Evolutionary conservation across 139 green algal genomes (phyloP), one percentile per base, ranked within the genome.

Genomic region (Closterium sp.): DNA sequence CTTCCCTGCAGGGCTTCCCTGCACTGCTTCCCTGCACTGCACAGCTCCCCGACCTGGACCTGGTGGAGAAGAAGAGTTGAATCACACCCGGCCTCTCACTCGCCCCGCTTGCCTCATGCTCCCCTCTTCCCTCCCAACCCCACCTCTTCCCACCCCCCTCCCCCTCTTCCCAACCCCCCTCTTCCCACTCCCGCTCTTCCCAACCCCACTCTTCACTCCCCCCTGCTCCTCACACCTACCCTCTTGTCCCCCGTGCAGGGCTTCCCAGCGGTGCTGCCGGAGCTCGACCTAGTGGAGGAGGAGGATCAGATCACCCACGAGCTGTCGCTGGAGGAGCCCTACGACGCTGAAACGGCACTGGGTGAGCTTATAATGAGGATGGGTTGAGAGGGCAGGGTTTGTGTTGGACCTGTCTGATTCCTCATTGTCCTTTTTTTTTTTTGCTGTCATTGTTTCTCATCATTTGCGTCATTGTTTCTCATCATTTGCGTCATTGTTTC

Each of bases 231-330:
- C 10, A 16, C 12, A 66, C 38, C 43, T 16, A 76, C 55, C 55
- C 55, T 28, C 21, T 21, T 9, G 16, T 34, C 10, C 84, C 84
- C 32, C 85, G 9, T 38, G 84, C 85, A 88, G 38, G 90, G 90
- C 55, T 89, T 88, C 91, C 93, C 95, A 4, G 92, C 96, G 1
- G 93, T 99, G 0, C 92, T 94, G 2, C 76, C 94, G 0, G 97
- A 97, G 94, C 96, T 99, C 86, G 98, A 99, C 92, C 94, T 99
- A 88, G 96, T 99, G 33, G 98, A 99, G 85, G 94, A 93, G 10
- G 96, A 98, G 84, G 98, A 99, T 94, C 98, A 99, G 95, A 98
- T 99, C 95, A 98, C 96, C 2, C 98, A 99, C 93, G 96, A 98
- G 91, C 33, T 99, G 84, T 92, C 83, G 19, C 95, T 98, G 86